Evolutionary conservation across 2,329 filamentous ascomycete species (phyloP).

Genomic region (Colletotrichum eleusines): DNA sequence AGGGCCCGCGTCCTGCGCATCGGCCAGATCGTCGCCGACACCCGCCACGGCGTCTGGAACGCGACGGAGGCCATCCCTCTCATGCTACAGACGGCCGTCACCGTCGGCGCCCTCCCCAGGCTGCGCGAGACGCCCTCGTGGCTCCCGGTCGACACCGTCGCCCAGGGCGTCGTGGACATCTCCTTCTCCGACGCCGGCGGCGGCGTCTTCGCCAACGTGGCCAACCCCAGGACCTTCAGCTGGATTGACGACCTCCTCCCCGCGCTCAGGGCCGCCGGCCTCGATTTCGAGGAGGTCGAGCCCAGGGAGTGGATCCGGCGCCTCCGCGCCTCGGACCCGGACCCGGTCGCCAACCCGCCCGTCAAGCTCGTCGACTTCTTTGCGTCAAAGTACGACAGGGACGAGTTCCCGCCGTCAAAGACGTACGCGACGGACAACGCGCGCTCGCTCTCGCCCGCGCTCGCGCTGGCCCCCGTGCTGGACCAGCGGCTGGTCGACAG

Average conservation of each 20-base stretch:
- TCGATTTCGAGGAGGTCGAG: constrained; percentile 59
- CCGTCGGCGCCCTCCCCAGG: constrained; percentile 58
- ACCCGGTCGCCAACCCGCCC: constrained; percentile 61
- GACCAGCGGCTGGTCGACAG: constrained; percentile 52
- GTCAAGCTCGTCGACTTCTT: constrained; percentile 68
- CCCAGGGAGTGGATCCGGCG: constrained; percentile 58
- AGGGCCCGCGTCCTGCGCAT: constrained; percentile 56
- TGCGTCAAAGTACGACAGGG: constrained; percentile 50
- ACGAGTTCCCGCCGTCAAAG: constrained; percentile 59
- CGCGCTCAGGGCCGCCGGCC: constrained; percentile 56
- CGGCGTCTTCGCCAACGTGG: constrained; percentile 61
- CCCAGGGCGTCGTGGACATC: constrained; percentile 55
- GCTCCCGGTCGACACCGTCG: constrained; percentile 61
- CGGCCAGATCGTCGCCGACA: constrained; percentile 65
- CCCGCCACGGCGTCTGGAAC: constrained; percentile 62
- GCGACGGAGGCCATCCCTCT: constrained; percentile 64
- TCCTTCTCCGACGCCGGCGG: constrained; percentile 46
- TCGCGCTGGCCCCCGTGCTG: constrained; percentile 52
- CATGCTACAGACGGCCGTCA: constrained; percentile 60
- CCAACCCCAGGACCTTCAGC: constrained; percentile 60
- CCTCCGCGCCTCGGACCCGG: constrained; percentile 57
- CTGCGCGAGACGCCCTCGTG: constrained; percentile 60
- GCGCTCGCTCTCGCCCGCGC: constrained; percentile 58
- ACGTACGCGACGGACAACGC: constrained; percentile 54
- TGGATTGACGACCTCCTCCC: constrained; percentile 66